Evolutionary conservation across 768 basidiomycete species (phyloP).

Genomic region (Trametes meyenii): DNA sequence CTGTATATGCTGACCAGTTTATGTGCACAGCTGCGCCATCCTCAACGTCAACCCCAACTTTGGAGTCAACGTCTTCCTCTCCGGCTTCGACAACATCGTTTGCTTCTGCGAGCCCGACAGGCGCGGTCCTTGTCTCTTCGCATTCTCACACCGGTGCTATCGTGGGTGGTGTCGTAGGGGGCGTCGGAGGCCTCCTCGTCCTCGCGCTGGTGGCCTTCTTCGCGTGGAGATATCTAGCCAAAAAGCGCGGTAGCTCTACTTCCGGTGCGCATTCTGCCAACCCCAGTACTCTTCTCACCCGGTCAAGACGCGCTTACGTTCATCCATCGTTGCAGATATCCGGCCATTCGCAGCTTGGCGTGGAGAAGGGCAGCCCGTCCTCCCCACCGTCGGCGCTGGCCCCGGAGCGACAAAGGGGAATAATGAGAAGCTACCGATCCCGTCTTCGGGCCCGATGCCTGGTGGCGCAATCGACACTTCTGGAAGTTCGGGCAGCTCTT

Average conservation of each 20-base stretch:
- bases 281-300: not conserved
- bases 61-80: not conserved
- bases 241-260: not conserved
- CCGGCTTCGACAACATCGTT: not conserved
- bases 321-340: not conserved
- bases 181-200: not conserved
- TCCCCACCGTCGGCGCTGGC: not conserved
- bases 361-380: not conserved
- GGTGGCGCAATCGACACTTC: too few species aligned
- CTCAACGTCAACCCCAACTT: not conserved
- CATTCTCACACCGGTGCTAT: constrained; percentile 6
- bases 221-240: not conserved
- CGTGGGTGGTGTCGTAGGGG: not conserved
- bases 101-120: not conserved
- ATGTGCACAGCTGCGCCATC: not conserved
- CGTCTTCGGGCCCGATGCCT: not conserved
- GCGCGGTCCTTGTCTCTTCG: not conserved
- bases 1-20: too few species aligned
- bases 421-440: not conserved
- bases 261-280: not conserved
- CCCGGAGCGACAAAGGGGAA: not conserved
- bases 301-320: not conserved
- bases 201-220: not conserved
- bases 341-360: constrained; percentile 11
- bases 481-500: too few species aligned